phyloP scores from a whole-genome alignment of 805 yeast species.

The Naumovozyma castellii region DNA sequence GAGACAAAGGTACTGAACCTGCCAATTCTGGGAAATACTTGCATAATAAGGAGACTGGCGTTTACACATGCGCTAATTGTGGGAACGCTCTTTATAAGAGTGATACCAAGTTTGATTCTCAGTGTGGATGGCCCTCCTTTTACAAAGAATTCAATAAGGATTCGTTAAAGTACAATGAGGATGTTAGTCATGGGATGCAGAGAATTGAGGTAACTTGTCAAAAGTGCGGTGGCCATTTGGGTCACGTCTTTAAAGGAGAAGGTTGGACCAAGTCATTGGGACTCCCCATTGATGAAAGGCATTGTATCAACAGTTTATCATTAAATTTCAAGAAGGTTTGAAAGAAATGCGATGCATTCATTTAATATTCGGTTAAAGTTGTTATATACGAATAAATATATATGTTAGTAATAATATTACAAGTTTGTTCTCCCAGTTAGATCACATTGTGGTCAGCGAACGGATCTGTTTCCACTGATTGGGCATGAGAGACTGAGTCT shows the following conservation, averaged over 20 bases:
- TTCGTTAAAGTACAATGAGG: slow-evolving; percentile 53
- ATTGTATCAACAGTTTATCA: slow-evolving; percentile 85
- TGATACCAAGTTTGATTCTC: slow-evolving; percentile 73
- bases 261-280: slow-evolving; percentile 49
- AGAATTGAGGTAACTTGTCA: slow-evolving; percentile 86
- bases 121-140: slow-evolving; percentile 98
- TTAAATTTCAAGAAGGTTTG: slow-evolving; percentile 45
- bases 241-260: slow-evolving; percentile 91
- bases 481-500: neutral
- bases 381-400: neutral
- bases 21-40: slow-evolving; percentile 35
- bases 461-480: slow-evolving; percentile 25
- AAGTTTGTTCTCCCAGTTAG: slow-evolving; percentile 5
- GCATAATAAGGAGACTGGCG: slow-evolving; percentile 39
- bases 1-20: slow-evolving; percentile 47
- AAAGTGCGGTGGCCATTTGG: slow-evolving; percentile 87
- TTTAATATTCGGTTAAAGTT: too few relatives aligned
- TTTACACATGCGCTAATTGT: slow-evolving; percentile 83
- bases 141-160: slow-evolving; percentile 76
- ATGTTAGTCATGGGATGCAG: slow-evolving; percentile 61
- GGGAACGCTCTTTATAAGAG: slow-evolving; percentile 69
- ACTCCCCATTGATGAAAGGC: slow-evolving; percentile 76
- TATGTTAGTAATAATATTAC: neutral
- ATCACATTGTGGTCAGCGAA: slow-evolving; percentile 42
- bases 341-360: too few relatives aligned